These are phyloP conservation scores for Colletotrichum musae DNA, from an alignment of 2,329 filamentous ascomycete species.

Conservation along the genomic window DNA sequence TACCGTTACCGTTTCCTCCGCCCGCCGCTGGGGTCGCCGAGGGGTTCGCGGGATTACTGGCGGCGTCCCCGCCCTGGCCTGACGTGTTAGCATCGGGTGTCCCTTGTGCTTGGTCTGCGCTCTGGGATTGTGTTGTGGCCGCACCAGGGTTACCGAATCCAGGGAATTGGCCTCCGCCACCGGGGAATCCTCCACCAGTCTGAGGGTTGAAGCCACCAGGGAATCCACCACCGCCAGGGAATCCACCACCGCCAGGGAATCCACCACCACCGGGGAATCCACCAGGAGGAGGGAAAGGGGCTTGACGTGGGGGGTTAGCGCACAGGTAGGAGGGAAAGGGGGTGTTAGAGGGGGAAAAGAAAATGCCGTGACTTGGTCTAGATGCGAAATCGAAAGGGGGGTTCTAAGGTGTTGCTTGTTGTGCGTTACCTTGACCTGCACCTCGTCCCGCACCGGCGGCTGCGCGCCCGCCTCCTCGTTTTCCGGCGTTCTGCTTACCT, in stretches of 20 bases:
- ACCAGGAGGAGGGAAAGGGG: slow-evolving; percentile 10
- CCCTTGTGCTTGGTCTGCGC: slow-evolving; percentile 14
- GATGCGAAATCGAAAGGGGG: slow-evolving; percentile 20
- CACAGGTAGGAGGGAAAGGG: neutral
- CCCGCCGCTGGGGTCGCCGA: slow-evolving; percentile 31
- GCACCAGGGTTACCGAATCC: slow-evolving; percentile 36
- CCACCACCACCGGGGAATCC: slow-evolving; percentile 1
- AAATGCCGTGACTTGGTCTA: neutral
- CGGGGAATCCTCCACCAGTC: slow-evolving; percentile 18
- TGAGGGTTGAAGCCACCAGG: slow-evolving; percentile 23
- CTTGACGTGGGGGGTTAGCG: slow-evolving; percentile 22
- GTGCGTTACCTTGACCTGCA: slow-evolving; percentile 37
- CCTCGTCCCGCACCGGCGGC: slow-evolving; percentile 25
- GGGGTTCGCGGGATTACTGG: slow-evolving; percentile 35
- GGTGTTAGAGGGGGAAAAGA: slow-evolving; percentile 4
- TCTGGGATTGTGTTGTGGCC: slow-evolving; percentile 32
- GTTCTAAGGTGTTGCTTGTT: slow-evolving; percentile 25
- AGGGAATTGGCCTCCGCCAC: slow-evolving; percentile 14
- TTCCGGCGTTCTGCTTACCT: slow-evolving; percentile 30
- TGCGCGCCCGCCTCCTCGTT: neutral
- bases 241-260: neutral
- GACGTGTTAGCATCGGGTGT: slow-evolving; percentile 30
- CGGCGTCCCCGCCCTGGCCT: slow-evolving; percentile 35
- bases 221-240: slow-evolving; percentile 12
- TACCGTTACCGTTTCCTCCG: slow-evolving; percentile 32